phyloP scores from a whole-genome alignment of 352 stramenopile species.

The Lagenidium giganteum region DNA sequence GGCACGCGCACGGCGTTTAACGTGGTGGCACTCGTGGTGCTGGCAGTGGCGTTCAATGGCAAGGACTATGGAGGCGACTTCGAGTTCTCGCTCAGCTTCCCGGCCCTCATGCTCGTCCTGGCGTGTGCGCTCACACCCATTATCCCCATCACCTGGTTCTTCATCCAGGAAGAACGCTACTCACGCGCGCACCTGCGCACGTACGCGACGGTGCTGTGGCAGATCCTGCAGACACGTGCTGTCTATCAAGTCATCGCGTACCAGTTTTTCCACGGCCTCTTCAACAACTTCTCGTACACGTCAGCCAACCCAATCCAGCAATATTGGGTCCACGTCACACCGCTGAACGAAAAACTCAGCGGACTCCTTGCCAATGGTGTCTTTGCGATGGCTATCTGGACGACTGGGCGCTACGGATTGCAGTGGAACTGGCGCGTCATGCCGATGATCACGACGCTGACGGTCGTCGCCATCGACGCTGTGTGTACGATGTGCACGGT shows the following conservation, averaged over 20 bases:
- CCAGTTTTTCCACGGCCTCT: constrained; percentile 22
- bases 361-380: too few relatives aligned
- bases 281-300: constrained; percentile 43
- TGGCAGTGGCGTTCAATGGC: constrained; percentile 49
- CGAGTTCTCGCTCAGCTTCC: constrained; percentile 36
- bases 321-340: constrained; percentile 47
- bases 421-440: constrained; percentile 50
- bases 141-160: constrained; percentile 37
- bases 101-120: constrained; percentile 45
- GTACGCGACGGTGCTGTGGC: constrained; percentile 48
- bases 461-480: constrained; percentile 37
- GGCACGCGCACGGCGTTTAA: constrained; percentile 22
- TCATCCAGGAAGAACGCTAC: constrained; percentile 35
- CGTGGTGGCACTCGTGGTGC: constrained; percentile 15
- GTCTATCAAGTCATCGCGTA: constrained; percentile 22
- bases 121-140: constrained; percentile 24
- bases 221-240: constrained; percentile 46
- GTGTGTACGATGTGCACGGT: constrained; percentile 54
- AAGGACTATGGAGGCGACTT: constrained; percentile 49
- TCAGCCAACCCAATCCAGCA: constrained; percentile 38
- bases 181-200: too few relatives aligned
- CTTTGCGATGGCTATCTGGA: constrained; percentile 30
- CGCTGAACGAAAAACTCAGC: constrained; percentile 51
- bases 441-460: constrained; percentile 31
- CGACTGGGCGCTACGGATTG: constrained; percentile 41